phyloP scores from a whole-genome alignment of 805 yeast genomes.

The Wickerhamiella cacticola region DNA sequence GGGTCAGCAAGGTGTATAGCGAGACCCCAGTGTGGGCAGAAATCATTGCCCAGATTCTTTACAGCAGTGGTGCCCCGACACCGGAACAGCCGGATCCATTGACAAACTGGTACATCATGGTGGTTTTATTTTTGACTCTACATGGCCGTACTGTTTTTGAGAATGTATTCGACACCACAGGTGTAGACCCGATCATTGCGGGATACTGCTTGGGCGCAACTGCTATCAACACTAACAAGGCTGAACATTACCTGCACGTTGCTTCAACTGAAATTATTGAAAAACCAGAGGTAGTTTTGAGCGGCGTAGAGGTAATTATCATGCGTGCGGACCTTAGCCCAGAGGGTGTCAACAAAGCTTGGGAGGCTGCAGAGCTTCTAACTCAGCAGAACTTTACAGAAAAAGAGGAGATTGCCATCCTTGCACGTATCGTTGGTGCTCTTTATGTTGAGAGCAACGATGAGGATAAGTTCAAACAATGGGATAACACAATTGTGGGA shows the following conservation, averaged over 20 bases:
- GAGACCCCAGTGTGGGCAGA: conserved; percentile 13
- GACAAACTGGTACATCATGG: conserved; percentile 7
- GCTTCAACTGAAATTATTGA: not conserved
- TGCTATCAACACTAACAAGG: not conserved
- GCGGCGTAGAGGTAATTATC: conserved; percentile 7
- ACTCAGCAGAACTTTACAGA: not conserved
- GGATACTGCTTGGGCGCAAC: conserved; percentile 9
- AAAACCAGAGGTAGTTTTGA: not conserved
- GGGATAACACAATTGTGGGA: conserved; percentile 9
- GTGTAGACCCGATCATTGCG: not conserved
- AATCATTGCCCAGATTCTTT: conserved; percentile 8
- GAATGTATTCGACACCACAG: not conserved
- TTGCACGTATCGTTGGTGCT: conserved; percentile 9
- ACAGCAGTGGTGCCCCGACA: not conserved
- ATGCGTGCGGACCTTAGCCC: conserved; percentile 6
- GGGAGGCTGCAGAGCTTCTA: conserved; percentile 4
- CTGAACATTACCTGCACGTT: not conserved
- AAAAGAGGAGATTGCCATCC: conserved; percentile 4
- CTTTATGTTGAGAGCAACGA: conserved; percentile 1
- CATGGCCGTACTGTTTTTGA: conserved; percentile 6
- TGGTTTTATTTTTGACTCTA: conserved; percentile 6
- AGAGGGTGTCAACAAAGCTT: not conserved
- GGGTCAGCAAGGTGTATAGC: not conserved
- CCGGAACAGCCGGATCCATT: not conserved
- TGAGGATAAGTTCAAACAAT: not conserved